These are phyloP conservation scores for Aspergillus diversus DNA, from an alignment of 495 filamentous ascomycete species.

Conservation along the genomic window DNA sequence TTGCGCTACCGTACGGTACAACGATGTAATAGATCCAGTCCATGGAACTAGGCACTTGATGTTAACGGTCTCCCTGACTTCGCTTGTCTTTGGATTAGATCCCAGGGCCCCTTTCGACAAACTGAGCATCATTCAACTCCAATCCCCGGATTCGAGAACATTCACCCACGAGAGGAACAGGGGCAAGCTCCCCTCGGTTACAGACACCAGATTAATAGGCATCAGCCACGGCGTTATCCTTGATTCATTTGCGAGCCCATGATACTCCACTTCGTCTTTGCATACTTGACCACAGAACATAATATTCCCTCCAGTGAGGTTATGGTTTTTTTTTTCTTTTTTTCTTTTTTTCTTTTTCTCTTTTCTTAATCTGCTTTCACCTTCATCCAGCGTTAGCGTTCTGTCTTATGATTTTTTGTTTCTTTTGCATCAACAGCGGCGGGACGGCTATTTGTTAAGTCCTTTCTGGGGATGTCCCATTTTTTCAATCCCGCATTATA, in stretches of 20 bases:
- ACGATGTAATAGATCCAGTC: constrained; percentile 49
- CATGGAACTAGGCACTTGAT: constrained; percentile 31
- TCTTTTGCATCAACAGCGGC: constrained; percentile 54
- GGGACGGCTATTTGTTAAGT: constrained; percentile 55
- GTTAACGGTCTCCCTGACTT: constrained; percentile 35
- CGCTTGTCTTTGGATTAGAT: constrained; percentile 33
- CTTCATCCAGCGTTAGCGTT: constrained; percentile 46
- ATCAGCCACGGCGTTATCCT: constrained; percentile 55
- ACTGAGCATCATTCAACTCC: constrained; percentile 18
- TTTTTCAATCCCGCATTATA: constrained; percentile 42
- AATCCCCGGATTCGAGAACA: constrained; percentile 23
- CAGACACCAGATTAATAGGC: constrained; percentile 48
- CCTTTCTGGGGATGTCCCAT: constrained; percentile 35
- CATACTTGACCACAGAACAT: constrained; percentile 39
- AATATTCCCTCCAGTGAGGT: constrained; percentile 32
- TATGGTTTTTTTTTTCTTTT: constrained; percentile 28
- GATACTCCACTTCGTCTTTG: constrained; percentile 55
- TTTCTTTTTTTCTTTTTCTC: constrained; percentile 33
- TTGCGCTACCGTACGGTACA: constrained; percentile 62
- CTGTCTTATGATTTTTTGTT: constrained; percentile 17
- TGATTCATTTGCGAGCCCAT: constrained; percentile 48
- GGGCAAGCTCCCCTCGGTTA: constrained; percentile 27
- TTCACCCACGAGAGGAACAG: constrained; percentile 39
- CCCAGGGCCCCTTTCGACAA: constrained; percentile 25
- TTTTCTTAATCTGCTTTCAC: constrained; percentile 23